phyloP scores from a whole-genome alignment of 129 eudicot species.

The Glebionis coronaria region DNA sequence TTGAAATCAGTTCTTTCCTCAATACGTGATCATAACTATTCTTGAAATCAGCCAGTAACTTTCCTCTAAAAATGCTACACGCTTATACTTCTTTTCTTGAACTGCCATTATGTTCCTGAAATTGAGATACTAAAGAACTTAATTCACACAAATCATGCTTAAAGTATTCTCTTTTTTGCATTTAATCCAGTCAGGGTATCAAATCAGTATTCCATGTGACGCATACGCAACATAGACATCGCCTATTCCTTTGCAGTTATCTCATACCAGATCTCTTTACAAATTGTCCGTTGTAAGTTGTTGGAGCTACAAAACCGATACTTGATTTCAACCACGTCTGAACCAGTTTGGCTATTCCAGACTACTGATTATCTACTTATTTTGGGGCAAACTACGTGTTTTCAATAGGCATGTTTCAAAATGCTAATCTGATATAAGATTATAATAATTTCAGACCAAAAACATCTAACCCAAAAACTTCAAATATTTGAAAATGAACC shows the following conservation, averaged over 20 bases:
- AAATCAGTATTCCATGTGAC: constrained; percentile 58
- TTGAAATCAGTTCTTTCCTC: no score
- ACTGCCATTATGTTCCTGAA: constrained; percentile 50
- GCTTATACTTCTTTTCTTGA: constrained; percentile 54
- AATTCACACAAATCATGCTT: constrained; percentile 53
- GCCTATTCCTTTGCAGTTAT: constrained; percentile 64
- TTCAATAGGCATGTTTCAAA: no score
- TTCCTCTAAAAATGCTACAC: constrained; percentile 51
- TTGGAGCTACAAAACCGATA: constrained; percentile 31
- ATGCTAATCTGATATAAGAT: no score
- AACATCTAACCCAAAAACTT: no score
- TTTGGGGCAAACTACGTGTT: no score
- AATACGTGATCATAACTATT: constrained; percentile 54
- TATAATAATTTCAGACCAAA: no score
- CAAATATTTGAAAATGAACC: no score
- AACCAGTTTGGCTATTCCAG: no score
- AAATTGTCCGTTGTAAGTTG: constrained; percentile 32
- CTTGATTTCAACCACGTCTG: constrained; percentile 38
- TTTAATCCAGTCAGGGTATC: constrained; percentile 56
- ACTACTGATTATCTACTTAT: no score
- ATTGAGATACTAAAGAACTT: constrained; percentile 36
- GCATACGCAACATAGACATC: constrained; percentile 59
- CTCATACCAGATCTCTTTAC: constrained; percentile 68
- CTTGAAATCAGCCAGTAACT: constrained; percentile 58
- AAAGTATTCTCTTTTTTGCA: constrained; percentile 59